Conservation (phyloP, 306 rosid genomes). For the Fragaria nilgerrensis region DNA sequence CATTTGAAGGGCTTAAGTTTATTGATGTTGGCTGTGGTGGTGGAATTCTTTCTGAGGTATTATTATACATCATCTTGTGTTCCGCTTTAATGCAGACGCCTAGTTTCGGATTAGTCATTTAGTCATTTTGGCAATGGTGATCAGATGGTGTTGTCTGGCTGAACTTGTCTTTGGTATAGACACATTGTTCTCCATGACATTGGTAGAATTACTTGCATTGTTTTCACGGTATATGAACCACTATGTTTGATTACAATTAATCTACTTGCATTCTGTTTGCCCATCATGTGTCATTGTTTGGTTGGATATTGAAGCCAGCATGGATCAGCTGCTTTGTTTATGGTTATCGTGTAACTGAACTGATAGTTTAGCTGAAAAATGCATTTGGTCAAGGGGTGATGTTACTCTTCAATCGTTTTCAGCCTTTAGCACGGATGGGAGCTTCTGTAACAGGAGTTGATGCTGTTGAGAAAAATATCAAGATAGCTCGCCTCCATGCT, state of each 20-base stretch:
- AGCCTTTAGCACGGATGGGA: slow-evolving; percentile 96
- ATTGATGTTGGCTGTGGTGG: slow-evolving; percentile 97
- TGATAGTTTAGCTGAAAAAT: neutral
- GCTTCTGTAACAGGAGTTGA: slow-evolving; percentile 86
- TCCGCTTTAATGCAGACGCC: neutral
- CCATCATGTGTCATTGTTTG: neutral
- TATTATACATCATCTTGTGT: neutral
- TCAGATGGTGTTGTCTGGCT: neutral
- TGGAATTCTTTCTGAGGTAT: slow-evolving; percentile 93
- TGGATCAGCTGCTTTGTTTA: neutral
- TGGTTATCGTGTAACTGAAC: neutral
- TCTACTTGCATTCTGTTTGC: neutral
- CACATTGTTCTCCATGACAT: neutral
- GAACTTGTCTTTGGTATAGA: neutral
- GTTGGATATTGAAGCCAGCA: neutral
- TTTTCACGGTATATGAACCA: neutral
- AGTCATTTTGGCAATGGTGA: neutral
- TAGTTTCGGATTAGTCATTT: neutral
- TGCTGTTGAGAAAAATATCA: slow-evolving; percentile 84
- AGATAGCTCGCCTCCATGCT: slow-evolving; percentile 83
- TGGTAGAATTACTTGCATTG: neutral
- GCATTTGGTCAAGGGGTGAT: neutral
- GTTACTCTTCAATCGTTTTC: slow-evolving; percentile 26
- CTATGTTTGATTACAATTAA: neutral
- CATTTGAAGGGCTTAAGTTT: slow-evolving; percentile 82